phyloP scores from a whole-genome alignment of 176 grass and related monocot genomes.

The Alopecurus myosuroides region DNA sequence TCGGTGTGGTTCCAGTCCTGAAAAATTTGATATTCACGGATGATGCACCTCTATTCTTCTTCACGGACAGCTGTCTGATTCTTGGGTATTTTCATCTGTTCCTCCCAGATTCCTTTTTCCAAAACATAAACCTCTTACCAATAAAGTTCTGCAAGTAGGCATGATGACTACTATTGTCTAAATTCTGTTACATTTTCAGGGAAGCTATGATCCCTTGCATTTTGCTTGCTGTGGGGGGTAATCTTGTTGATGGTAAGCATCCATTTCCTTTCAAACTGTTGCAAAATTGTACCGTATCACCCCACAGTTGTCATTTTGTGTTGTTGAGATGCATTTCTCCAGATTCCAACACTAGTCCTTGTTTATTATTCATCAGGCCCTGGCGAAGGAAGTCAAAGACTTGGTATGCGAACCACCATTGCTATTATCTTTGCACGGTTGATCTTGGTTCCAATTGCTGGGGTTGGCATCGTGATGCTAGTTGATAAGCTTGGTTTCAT shows the following conservation, averaged over 20 bases:
- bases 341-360: background rate
- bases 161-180: background rate
- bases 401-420: conserved; percentile 70
- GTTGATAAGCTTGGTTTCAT: conserved; percentile 92
- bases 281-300: background rate
- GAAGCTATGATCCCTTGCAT: conserved; percentile 99
- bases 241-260: conserved; percentile 95
- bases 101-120: background rate
- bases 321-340: background rate
- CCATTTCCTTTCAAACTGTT: conserved; percentile 3
- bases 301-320: background rate
- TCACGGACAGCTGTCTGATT: conserved; percentile 99
- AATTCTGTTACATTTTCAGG: conserved; percentile 32
- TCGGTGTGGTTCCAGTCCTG: conserved; percentile 74
- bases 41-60: conserved; percentile 96
- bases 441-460: conserved; percentile 76
- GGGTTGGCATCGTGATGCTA: conserved; percentile 67
- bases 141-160: background rate
- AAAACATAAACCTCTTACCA: background rate
- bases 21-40: conserved; percentile 87
- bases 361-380: conserved; percentile 62
- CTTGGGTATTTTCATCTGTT: conserved; percentile 68
- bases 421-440: conserved; percentile 91
- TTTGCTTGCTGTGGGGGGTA: conserved; percentile 96
- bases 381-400: conserved; percentile 92